phyloP scores from a whole-genome alignment of 495 filamentous ascomycete species.

The Talaromyces adpressus region DNA sequence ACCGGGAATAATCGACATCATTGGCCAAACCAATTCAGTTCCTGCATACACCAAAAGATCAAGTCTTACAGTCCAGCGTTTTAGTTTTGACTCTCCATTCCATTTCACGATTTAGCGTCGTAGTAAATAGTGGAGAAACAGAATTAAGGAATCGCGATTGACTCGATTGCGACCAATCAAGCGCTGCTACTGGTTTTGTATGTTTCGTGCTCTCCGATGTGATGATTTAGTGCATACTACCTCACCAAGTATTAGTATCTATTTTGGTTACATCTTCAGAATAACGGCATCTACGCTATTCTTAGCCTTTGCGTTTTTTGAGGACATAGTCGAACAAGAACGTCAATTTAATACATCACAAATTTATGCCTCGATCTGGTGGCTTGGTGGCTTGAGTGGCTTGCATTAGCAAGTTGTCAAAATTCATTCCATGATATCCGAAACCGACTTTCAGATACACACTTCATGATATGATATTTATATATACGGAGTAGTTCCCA shows the following conservation, averaged over 20 bases:
- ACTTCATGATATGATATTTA: not conserved
- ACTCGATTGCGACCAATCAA: not conserved
- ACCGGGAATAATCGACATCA: not conserved
- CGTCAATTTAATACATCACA: not conserved
- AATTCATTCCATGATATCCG: not conserved
- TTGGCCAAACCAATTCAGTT: not conserved
- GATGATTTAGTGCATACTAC: not conserved
- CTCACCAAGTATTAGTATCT: not conserved
- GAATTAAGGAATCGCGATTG: not conserved
- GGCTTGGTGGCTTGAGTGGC: not conserved
- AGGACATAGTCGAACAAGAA: not conserved
- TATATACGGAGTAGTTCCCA: not conserved
- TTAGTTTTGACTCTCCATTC: not conserved
- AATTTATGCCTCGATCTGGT: not conserved
- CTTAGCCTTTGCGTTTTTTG: not conserved
- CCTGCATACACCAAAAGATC: not conserved
- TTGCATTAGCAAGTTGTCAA: not conserved
- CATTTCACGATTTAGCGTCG: not conserved
- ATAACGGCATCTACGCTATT: not conserved
- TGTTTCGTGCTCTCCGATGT: not conserved
- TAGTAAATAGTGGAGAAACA: not conserved
- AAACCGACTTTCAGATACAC: not conserved
- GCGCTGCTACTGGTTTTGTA: not conserved
- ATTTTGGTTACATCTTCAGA: not conserved
- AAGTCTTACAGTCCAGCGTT: not conserved